Evolutionary conservation across 768 basidiomycete species (phyloP).

Genomic region (Leucogyrophana mollusca): DNA sequence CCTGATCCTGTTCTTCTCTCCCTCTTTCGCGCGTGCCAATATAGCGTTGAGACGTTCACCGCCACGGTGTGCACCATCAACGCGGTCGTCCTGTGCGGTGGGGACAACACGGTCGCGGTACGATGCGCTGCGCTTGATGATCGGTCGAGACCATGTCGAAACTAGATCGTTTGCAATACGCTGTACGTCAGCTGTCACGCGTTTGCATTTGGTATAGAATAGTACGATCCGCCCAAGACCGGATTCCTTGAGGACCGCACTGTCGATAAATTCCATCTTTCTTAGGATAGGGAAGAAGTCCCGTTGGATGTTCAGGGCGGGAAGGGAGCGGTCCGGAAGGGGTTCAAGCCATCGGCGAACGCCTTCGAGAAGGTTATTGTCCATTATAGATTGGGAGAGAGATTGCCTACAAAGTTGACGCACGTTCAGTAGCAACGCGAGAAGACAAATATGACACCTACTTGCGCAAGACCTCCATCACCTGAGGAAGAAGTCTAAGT

Average conservation of each 20-base stretch:
- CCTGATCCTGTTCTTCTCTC: conserved; percentile 65
- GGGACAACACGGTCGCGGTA: conserved; percentile 76
- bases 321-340: conserved; percentile 87
- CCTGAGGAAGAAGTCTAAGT: conserved; percentile 80
- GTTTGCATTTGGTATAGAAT: conserved; percentile 96
- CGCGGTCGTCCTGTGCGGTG: conserved; percentile 43
- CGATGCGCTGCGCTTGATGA: conserved; percentile 85
- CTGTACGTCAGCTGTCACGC: conserved; percentile 78
- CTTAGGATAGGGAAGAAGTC: conserved; percentile 82
- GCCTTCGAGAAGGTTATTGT: conserved; percentile 91
- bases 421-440: neutral
- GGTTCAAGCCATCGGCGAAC: conserved; percentile 93
- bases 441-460: conserved; percentile 37
- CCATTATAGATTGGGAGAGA: conserved; percentile 88
- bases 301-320: conserved; percentile 93
- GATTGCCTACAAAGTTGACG: conserved; percentile 53
- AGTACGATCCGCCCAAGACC: conserved; percentile 85
- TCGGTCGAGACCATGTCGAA: conserved; percentile 83
- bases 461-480: conserved; percentile 93
- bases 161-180: conserved; percentile 84
- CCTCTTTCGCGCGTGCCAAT: conserved; percentile 62
- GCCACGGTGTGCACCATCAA: conserved; percentile 32
- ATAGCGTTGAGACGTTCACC: conserved; percentile 67
- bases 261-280: conserved; percentile 93
- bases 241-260: conserved; percentile 85